Conservation (phyloP, 2,329 filamentous ascomycete genomes). For the Colletotrichum sidae region DNA sequence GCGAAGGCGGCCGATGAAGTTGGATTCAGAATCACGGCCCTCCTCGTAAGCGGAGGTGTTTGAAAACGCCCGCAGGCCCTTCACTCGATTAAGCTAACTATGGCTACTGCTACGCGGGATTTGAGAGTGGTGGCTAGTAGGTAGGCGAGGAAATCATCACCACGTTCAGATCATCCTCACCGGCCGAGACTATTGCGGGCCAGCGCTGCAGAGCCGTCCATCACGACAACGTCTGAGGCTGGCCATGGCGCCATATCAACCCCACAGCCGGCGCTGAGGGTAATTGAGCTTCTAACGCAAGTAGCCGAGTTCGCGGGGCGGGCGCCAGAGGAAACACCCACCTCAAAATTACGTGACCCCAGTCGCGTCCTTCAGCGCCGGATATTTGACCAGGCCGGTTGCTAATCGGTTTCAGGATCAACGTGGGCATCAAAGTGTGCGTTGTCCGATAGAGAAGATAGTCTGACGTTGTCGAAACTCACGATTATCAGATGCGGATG, state of each 20-base stretch:
- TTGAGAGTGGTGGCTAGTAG: too few species aligned
- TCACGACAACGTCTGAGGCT: slow-evolving; percentile 64
- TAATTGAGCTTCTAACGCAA: slow-evolving; percentile 66
- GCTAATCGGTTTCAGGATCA: slow-evolving; percentile 32
- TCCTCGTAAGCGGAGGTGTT: too few species aligned
- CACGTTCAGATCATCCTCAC: slow-evolving; percentile 52
- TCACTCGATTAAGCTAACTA: too few species aligned
- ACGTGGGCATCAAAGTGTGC: slow-evolving; percentile 28
- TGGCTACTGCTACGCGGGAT: too few species aligned
- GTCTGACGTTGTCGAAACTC: slow-evolving; percentile 12
- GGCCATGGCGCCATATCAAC: slow-evolving; percentile 63
- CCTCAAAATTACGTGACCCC: slow-evolving; percentile 47
- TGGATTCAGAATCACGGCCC: too few species aligned
- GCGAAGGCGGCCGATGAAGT: too few species aligned
- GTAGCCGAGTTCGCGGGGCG: slow-evolving; percentile 60
- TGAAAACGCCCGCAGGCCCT: too few species aligned
- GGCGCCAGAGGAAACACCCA: slow-evolving; percentile 29
- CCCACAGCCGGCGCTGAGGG: slow-evolving; percentile 61
- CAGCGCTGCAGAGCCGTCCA: slow-evolving; percentile 67
- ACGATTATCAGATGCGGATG: slow-evolving; percentile 41
- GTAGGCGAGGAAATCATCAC: slow-evolving; percentile 51
- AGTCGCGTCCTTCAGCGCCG: slow-evolving; percentile 49
- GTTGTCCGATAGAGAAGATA: not conserved
- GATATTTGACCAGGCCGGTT: slow-evolving; percentile 46
- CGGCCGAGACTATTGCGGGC: slow-evolving; percentile 67